These are phyloP conservation scores for Alternaria viburni DNA, from an alignment of 2,329 filamentous ascomycete species.

Conservation along the genomic window DNA sequence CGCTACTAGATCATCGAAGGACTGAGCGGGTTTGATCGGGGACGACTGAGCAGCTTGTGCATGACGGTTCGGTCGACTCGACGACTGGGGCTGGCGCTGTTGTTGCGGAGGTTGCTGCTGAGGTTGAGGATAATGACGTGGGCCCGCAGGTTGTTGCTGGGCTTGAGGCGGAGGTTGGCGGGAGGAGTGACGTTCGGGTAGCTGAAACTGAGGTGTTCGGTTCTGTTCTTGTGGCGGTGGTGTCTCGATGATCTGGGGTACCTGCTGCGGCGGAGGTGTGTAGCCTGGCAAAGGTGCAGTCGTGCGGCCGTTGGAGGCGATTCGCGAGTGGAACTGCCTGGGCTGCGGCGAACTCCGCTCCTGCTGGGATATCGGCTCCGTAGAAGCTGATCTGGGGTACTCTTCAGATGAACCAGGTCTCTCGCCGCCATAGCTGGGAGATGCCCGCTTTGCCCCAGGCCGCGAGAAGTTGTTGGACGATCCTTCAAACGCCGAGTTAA, in stretches of 20 bases:
- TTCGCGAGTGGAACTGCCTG: constrained; percentile 62
- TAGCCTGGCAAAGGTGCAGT: constrained; percentile 60
- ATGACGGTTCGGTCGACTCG: constrained; percentile 35
- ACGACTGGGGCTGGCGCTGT: constrained; percentile 28
- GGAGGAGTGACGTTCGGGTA: constrained; percentile 61
- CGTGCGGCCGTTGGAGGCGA: constrained; percentile 63
- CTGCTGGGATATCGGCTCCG: constrained; percentile 32
- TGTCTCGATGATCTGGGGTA: constrained; percentile 71
- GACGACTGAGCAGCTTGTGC: constrained; percentile 40
- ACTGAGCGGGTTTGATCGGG: constrained; percentile 54
- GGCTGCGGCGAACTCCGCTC: constrained; percentile 47
- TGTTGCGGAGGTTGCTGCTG: constrained; percentile 18
- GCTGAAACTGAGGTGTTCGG: constrained; percentile 42
- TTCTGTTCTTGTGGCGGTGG: constrained; percentile 50
- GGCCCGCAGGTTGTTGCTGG: constrained; percentile 21
- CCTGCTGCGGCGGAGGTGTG: constrained; percentile 35
- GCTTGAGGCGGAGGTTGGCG: constrained; percentile 44
- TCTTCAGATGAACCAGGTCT: constrained; percentile 36
- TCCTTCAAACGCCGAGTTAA: constrained; percentile 45
- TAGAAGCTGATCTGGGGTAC: constrained; percentile 21
- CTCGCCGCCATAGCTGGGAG: constrained; percentile 24
- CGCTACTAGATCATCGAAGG: constrained; percentile 69
- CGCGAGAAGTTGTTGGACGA: constrained; percentile 65
- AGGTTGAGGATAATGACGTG: constrained; percentile 18
- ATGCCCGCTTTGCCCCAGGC: constrained; percentile 51